These are phyloP conservation scores for Termitomyces sp. DNA, from an alignment of 768 basidiomycete species.

Conservation along the genomic window DNA sequence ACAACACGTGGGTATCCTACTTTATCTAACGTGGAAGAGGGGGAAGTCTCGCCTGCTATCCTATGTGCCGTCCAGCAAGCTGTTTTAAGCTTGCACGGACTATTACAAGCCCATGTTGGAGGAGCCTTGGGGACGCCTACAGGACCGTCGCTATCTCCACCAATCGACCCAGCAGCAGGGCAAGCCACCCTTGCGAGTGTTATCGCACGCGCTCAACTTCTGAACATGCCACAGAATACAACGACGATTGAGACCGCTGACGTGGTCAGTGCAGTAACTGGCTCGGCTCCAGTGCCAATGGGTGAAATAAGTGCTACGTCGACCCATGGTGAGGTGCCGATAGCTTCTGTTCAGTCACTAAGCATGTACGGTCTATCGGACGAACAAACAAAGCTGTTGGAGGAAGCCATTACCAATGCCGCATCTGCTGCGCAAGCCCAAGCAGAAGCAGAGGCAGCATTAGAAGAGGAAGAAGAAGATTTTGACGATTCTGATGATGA, in stretches of 20 bases:
- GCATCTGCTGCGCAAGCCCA: constrained; percentile 73
- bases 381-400: constrained; percentile 64
- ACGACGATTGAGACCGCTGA: background rate
- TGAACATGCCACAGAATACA: constrained; percentile 26
- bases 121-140: constrained; percentile 43
- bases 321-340: constrained; percentile 9
- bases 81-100: constrained; percentile 49
- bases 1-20: constrained; percentile 18
- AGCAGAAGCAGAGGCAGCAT: constrained; percentile 72
- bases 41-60: constrained; percentile 48
- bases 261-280: background rate
- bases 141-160: constrained; percentile 22
- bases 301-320: background rate
- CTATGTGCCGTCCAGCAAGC: constrained; percentile 46
- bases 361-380: constrained; percentile 70
- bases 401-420: constrained; percentile 70
- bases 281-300: background rate
- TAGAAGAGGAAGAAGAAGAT: constrained; percentile 66
- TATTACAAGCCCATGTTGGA: constrained; percentile 55
- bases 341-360: constrained; percentile 33
- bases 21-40: constrained; percentile 46
- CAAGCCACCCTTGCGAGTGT: constrained; percentile 70
- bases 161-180: constrained; percentile 43
- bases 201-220: constrained; percentile 65
- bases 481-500: constrained; percentile 41